A percentile compares a stretch with the other conserved stretches of the same genome.
Evolutionary conservation across 768 basidiomycete species (phyloP).

Genomic region (Cubamyces lactineus): DNA sequence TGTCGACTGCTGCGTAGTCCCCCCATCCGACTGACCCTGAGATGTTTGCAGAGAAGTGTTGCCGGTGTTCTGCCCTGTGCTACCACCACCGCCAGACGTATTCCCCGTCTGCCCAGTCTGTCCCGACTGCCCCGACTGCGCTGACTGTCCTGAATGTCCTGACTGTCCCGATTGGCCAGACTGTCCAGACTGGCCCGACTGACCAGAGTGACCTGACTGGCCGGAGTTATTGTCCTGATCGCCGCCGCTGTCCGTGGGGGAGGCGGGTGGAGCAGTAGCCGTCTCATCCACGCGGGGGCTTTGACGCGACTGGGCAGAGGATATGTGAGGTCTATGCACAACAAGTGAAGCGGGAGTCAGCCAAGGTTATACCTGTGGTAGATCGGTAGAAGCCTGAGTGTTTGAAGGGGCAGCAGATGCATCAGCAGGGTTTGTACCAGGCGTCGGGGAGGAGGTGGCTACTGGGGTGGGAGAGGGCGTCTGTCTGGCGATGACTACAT

Average conservation of each 20-base stretch:
- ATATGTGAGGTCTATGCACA: not conserved
- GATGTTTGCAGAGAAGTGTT: not conserved
- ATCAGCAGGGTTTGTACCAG: not conserved
- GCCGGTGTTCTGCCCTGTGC: not conserved
- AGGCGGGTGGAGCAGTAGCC: not conserved
- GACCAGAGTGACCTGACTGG: no score
- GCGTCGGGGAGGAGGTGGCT: constrained; percentile 1
- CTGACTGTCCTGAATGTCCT: not conserved
- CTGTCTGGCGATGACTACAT: constrained; percentile 11
- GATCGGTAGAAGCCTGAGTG: not conserved
- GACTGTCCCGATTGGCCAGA: not conserved
- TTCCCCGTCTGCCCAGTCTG: not conserved
- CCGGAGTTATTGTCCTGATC: not conserved
- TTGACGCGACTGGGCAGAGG: not conserved
- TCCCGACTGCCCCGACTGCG: not conserved
- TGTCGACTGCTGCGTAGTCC: not conserved
- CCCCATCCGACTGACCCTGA: not conserved
- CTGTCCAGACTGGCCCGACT: not conserved
- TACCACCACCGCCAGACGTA: not conserved
- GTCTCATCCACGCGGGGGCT: constrained; percentile 3
- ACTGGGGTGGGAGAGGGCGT: constrained; percentile 10
- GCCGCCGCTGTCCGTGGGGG: not conserved
- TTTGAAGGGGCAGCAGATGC: not conserved
- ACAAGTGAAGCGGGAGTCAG: not conserved
- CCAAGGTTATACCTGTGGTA: not conserved